phyloP scores from a whole-genome alignment of 805 yeast species.

The Yarrowia sp. region DNA sequence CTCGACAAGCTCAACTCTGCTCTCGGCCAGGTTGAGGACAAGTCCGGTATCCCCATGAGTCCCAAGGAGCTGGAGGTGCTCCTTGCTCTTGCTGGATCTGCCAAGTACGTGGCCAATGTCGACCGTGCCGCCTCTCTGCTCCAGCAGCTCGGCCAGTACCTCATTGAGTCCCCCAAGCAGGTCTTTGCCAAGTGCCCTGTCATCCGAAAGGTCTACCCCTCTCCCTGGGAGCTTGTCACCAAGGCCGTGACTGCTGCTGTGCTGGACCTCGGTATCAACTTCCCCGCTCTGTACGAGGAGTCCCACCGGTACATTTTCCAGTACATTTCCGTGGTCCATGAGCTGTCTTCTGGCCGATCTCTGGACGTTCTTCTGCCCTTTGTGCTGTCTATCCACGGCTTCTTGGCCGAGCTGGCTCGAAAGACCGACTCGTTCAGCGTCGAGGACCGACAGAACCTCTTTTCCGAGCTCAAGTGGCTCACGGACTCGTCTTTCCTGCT shows the following conservation, averaged over 20 bases:
- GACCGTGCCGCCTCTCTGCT: constrained; percentile 55
- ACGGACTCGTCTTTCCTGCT: constrained; percentile 41
- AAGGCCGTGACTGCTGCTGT: constrained; percentile 51
- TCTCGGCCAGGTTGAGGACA: constrained; percentile 45
- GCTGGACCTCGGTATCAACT: constrained; percentile 45
- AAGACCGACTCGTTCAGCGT: constrained; percentile 34
- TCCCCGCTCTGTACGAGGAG: constrained; percentile 49
- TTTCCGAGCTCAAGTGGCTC: constrained; percentile 39
- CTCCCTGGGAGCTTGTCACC: constrained; percentile 56
- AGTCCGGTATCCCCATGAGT: constrained; percentile 44
- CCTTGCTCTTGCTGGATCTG: constrained; percentile 61
- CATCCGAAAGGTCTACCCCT: constrained; percentile 47
- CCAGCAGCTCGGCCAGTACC: constrained; percentile 56
- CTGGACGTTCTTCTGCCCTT: constrained; percentile 41
- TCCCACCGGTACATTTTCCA: constrained; percentile 41
- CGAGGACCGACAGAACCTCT: constrained; percentile 25
- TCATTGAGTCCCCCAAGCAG: constrained; percentile 57
- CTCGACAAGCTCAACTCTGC: constrained; percentile 45
- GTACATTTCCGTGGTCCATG: constrained; percentile 30
- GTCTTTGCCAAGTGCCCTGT: constrained; percentile 50
- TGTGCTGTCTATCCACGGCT: constrained; percentile 48
- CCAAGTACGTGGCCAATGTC: constrained; percentile 50
- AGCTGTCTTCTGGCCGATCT: constrained; percentile 39
- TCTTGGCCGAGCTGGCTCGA: constrained; percentile 48
- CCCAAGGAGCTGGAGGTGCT: constrained; percentile 59